phyloP scores from a whole-genome alignment of 495 filamentous ascomycete species.

The Tuber umbilicatum region DNA sequence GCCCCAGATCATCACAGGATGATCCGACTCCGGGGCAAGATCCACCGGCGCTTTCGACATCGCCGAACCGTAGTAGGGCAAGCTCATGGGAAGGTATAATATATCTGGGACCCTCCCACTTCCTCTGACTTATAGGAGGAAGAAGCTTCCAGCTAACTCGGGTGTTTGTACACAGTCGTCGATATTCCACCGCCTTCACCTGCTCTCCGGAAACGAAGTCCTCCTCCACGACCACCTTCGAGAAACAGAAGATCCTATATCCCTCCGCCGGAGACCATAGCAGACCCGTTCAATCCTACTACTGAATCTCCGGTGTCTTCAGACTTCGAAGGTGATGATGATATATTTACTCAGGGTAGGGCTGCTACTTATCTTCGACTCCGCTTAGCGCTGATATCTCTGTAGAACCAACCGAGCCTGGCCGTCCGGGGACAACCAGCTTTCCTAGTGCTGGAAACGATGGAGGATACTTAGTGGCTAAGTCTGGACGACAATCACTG shows the following conservation, averaged over 20 bases:
- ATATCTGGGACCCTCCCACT: not conserved
- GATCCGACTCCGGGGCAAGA: not conserved
- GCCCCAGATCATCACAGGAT: not conserved
- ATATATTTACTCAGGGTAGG: not conserved
- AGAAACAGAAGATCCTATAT: not conserved
- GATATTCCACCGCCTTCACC: not conserved
- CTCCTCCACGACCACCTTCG: not conserved
- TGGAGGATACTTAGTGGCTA: not conserved
- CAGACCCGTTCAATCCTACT: not conserved
- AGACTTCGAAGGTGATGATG: conserved; percentile 1
- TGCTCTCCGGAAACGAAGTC: not conserved
- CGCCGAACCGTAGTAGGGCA: not conserved
- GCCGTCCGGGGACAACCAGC: not conserved
- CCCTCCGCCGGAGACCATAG: not conserved
- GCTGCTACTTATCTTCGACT: not conserved
- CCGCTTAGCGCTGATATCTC: not conserved
- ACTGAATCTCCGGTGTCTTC: not conserved
- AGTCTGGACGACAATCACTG: conserved; percentile 28
- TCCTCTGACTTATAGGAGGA: not conserved
- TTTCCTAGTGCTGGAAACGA: conserved; percentile 1
- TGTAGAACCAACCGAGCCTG: not conserved
- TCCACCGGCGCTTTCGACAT: not conserved
- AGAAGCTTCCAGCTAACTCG: not conserved
- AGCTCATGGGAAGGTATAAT: not conserved
- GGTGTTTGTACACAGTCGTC: not conserved